Evolutionary conservation across 495 filamentous ascomycete genomes (phyloP).

Genomic region (Tuber magnatum): DNA sequence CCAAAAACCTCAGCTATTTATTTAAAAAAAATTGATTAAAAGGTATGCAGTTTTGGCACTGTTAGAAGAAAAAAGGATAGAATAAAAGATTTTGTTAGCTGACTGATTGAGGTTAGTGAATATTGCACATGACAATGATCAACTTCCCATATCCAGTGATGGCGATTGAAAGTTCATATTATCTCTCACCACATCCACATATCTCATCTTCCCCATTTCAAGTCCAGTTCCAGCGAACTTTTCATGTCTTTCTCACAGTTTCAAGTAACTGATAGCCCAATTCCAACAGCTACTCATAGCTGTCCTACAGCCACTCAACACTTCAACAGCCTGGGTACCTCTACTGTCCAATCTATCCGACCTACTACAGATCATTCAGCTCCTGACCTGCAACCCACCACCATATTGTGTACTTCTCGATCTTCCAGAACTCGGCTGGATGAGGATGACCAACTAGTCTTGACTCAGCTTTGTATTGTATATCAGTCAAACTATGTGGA

Average conservation of each 20-base stretch:
- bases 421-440: not conserved
- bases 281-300: not conserved
- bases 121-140: not conserved
- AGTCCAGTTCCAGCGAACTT: not conserved
- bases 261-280: not conserved
- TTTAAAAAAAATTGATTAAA: not conserved
- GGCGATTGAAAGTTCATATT: not conserved
- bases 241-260: not conserved
- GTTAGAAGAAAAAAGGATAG: too few relatives aligned
- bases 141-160: not conserved
- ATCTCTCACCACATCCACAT: not conserved
- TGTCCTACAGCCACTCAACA: not conserved
- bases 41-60: not conserved
- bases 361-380: not conserved
- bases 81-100: too few relatives aligned
- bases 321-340: too few relatives aligned
- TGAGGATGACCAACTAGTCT: not conserved
- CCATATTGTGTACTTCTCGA: accelerated
- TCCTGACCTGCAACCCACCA: not conserved
- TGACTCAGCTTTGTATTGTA: not conserved
- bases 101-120: not conserved
- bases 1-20: not conserved
- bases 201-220: not conserved
- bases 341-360: not conserved
- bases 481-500: not conserved